A percentile compares a stretch with the other conserved stretches of the same genome.
phyloP scores from a whole-genome alignment of 2,329 filamentous ascomycete genomes.

The Colletotrichum navitas region DNA sequence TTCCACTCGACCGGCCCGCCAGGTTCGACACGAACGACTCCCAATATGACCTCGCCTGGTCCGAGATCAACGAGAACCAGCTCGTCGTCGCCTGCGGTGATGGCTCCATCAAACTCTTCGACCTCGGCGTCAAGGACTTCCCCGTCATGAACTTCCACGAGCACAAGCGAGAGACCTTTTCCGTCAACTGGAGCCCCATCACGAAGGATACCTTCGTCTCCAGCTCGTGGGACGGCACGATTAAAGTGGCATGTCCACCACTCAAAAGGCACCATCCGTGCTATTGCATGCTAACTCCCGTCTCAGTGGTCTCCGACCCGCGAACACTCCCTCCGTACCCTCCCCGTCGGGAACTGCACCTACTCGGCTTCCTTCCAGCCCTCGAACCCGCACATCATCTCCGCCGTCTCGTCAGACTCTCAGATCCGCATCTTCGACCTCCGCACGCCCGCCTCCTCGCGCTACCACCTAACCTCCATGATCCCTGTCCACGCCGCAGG shows the following conservation, averaged over 20 bases:
- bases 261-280: neutral
- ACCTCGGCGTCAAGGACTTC: constrained; percentile 83
- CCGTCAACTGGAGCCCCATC: constrained; percentile 91
- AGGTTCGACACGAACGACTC: constrained; percentile 98
- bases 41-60: constrained; percentile 95
- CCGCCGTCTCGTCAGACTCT: constrained; percentile 89
- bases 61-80: constrained; percentile 96
- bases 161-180: constrained; percentile 92
- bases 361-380: constrained; percentile 94
- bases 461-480: constrained; percentile 86
- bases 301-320: constrained; percentile 85
- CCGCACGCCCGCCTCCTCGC: constrained; percentile 84
- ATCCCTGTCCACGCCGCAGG: constrained; percentile 85
- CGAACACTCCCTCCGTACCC: constrained; percentile 80
- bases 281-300: constrained; percentile 7
- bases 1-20: constrained; percentile 4
- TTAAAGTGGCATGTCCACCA: constrained; percentile 78
- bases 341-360: constrained; percentile 93
- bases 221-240: constrained; percentile 94
- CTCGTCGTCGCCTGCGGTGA: constrained; percentile 90
- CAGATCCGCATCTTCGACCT: constrained; percentile 93
- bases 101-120: constrained; percentile 94
- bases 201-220: constrained; percentile 92
- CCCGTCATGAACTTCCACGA: constrained; percentile 94
- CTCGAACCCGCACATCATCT: constrained; percentile 86